phyloP scores from a whole-genome alignment of 768 basidiomycete species.

The Hortiboletus campestris region DNA sequence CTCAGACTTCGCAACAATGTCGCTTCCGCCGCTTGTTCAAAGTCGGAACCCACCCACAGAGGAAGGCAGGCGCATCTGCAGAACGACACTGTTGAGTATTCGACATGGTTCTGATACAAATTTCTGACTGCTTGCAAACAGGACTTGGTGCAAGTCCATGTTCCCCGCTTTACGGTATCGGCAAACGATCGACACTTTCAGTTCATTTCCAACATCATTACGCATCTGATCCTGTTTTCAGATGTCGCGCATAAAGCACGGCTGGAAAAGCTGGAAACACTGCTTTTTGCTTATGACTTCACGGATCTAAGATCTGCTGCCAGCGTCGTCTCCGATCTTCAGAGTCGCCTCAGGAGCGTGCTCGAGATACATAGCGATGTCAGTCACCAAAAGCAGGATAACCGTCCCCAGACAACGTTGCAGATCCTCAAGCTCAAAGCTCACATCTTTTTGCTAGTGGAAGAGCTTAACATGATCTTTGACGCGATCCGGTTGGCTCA shows the following conservation, averaged over 20 bases:
- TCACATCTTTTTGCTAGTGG: constrained; percentile 67
- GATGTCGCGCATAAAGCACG: constrained; percentile 82
- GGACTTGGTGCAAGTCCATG: constrained; percentile 80
- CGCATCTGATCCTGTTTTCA: constrained; percentile 84
- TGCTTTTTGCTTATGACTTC: constrained; percentile 88
- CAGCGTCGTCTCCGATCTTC: constrained; percentile 66
- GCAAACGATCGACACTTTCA: constrained; percentile 81
- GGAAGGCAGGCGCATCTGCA: constrained; percentile 48
- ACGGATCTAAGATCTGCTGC: constrained; percentile 72
- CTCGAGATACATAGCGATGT: constrained; percentile 50
- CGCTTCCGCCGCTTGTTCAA: constrained; percentile 47
- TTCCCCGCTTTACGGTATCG: constrained; percentile 84
- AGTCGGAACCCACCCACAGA: constrained; percentile 34
- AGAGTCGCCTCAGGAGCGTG: constrained; percentile 65
- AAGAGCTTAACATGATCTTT: constrained; percentile 82
- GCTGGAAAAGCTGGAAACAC: constrained; percentile 72
- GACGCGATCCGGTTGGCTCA: constrained; percentile 84
- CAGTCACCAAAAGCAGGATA: constrained; percentile 32
- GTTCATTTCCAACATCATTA: constrained; percentile 83
- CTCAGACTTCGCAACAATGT: constrained; percentile 76
- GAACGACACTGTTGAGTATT: constrained; percentile 56
- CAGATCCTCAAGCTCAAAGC: constrained; percentile 68
- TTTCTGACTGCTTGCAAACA: constrained; percentile 30
- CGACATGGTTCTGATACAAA: not conserved
- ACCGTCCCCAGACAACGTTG: constrained; percentile 42